Evolutionary conservation across 768 basidiomycete species (phyloP).

Genomic region (Rhizopogon sp.): DNA sequence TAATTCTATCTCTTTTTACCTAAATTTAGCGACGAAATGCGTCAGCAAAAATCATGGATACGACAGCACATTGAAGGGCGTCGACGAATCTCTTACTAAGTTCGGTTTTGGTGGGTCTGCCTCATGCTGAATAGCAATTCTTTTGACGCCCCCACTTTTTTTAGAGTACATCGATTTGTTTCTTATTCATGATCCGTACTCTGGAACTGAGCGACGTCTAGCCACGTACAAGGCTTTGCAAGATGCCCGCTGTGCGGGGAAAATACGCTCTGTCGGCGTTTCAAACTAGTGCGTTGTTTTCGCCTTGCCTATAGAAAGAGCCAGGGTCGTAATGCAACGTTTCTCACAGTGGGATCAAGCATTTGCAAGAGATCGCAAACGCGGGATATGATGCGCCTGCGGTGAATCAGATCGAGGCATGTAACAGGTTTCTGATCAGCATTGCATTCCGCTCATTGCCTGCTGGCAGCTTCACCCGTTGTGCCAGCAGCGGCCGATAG

Average conservation of each 20-base stretch:
- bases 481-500: constrained; percentile 78
- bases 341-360: constrained; percentile 54
- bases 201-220: constrained; percentile 61
- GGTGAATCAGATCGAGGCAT: constrained; percentile 81
- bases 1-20: neutral
- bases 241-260: constrained; percentile 57
- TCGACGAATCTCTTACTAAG: constrained; percentile 55
- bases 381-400: constrained; percentile 61
- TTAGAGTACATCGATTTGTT: constrained; percentile 68
- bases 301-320: neutral
- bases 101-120: constrained; percentile 50
- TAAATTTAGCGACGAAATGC: constrained; percentile 58
- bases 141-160: neutral
- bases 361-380: constrained; percentile 67
- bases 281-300: constrained; percentile 66
- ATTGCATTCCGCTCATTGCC: neutral
- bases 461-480: constrained; percentile 64
- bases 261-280: constrained; percentile 71
- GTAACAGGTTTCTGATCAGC: constrained; percentile 5
- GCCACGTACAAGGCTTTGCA: constrained; percentile 67
- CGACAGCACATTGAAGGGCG: constrained; percentile 49
- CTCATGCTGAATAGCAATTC: neutral
- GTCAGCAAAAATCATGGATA: constrained; percentile 56
- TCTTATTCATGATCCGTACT: constrained; percentile 70
- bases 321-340: neutral